Conservation (phyloP, 2,329 filamentous ascomycete genomes). For the Teratosphaeria gauchensis region DNA sequence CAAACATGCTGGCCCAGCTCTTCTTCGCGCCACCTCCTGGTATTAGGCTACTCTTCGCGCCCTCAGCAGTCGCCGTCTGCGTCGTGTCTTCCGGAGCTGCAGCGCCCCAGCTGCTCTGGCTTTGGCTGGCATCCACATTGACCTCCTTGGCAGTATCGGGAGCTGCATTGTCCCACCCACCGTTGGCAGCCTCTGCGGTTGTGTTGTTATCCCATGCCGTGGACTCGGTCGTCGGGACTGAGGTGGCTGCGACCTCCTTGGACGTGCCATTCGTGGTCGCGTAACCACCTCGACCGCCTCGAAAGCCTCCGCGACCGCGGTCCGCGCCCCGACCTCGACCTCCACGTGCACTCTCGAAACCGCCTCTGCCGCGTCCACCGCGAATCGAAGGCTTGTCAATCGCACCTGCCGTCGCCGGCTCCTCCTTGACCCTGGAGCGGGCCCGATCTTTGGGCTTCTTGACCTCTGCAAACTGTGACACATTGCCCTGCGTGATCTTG, state of each 20-base stretch:
- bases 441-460: conserved; percentile 67
- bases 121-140: conserved; percentile 10
- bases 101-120: conserved; percentile 37
- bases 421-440: conserved; percentile 62
- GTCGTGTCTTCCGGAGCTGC: conserved; percentile 18
- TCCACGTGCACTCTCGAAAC: conserved; percentile 46
- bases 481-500: conserved; percentile 69
- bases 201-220: conserved; percentile 48
- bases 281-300: conserved; percentile 54
- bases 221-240: conserved; percentile 60
- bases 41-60: conserved; percentile 24
- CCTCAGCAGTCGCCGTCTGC: conserved; percentile 24
- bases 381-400: conserved; percentile 38
- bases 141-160: conserved; percentile 8
- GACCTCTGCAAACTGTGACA: conserved; percentile 78
- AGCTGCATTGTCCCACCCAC: conserved; percentile 16
- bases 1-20: conserved; percentile 47
- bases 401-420: conserved; percentile 41
- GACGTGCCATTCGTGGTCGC: conserved; percentile 53
- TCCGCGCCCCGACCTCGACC: conserved; percentile 56
- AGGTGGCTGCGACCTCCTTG: conserved; percentile 45
- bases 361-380: conserved; percentile 29
- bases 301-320: conserved; percentile 38
- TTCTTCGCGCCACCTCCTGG: conserved; percentile 35
- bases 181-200: conserved; percentile 17